Percentiles rank a stretch among this genome's conserved stretches.
Evolutionary conservation across 257 asterid genomes (phyloP).

Genomic region (Fraxinus cuspidata): DNA sequence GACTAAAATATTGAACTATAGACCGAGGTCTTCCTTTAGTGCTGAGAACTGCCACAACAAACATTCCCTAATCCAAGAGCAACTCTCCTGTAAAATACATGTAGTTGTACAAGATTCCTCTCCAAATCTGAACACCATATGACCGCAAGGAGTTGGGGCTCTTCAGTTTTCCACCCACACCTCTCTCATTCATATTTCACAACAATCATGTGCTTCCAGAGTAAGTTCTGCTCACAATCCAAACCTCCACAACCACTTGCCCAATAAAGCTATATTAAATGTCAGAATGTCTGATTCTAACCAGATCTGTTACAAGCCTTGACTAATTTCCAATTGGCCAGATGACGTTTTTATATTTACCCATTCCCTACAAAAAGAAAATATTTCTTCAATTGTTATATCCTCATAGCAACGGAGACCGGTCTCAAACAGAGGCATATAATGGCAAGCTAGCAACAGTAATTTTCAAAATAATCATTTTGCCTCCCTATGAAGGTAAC

Average conservation of each 20-base stretch:
- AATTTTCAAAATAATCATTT: not conserved
- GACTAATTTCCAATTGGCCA: not conserved
- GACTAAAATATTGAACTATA: not conserved
- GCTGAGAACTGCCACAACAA: not conserved
- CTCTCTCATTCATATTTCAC: not conserved
- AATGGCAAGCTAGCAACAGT: not conserved
- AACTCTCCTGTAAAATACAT: not conserved
- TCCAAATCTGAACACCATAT: not conserved
- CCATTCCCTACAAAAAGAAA: not conserved
- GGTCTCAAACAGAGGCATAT: not conserved
- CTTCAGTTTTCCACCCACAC: not conserved
- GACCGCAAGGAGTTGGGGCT: not conserved
- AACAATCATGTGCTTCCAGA: not conserved
- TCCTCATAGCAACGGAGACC: not conserved
- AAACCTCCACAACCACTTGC: not conserved
- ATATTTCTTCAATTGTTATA: not conserved
- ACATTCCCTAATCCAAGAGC: not conserved
- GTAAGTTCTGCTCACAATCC: not conserved
- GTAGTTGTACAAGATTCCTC: not conserved
- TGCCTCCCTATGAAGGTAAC: not conserved
- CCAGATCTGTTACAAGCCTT: not conserved
- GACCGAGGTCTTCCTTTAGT: not conserved
- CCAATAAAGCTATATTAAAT: not conserved
- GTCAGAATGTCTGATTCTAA: not conserved
- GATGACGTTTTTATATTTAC: not conserved